Evolutionary conservation across 2,329 filamentous ascomycete species (phyloP).

Genomic region (Colletotrichum cuscutae): DNA sequence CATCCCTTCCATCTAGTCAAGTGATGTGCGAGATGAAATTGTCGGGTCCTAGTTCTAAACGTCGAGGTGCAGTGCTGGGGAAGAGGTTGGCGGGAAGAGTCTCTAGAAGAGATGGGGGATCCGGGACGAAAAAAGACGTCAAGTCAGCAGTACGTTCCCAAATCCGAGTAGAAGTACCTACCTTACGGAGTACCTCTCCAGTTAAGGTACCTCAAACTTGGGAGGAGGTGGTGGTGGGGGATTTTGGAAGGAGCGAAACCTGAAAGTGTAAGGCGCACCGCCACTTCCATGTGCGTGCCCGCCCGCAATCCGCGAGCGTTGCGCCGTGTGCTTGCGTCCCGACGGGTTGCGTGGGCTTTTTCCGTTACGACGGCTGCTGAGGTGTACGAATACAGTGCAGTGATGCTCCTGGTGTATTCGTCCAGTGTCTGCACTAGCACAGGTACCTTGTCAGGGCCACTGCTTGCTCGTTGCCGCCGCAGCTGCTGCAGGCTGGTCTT

Average conservation of each 20-base stretch:
- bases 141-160: background rate
- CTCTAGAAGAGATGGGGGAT: background rate
- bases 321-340: background rate
- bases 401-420: background rate
- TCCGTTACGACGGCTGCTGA: background rate
- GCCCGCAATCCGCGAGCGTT: background rate
- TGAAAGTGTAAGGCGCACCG: conserved; percentile 10
- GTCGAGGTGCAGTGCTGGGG: background rate
- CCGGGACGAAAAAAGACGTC: background rate
- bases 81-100: background rate
- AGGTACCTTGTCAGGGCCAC: background rate
- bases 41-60: background rate
- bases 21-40: background rate
- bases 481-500: conserved; percentile 14
- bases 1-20: background rate
- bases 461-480: background rate
- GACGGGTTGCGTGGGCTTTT: background rate
- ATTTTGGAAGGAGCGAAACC: background rate
- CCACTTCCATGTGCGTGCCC: conserved; percentile 14
- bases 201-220: background rate
- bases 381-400: too few species aligned
- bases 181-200: background rate
- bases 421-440: too few species aligned
- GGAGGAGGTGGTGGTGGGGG: background rate
- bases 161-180: background rate